Evolutionary conservation across 768 basidiomycete genomes (phyloP), one percentile per base, ranked within the genome.

Genomic region (Leccinum imitatum): DNA sequence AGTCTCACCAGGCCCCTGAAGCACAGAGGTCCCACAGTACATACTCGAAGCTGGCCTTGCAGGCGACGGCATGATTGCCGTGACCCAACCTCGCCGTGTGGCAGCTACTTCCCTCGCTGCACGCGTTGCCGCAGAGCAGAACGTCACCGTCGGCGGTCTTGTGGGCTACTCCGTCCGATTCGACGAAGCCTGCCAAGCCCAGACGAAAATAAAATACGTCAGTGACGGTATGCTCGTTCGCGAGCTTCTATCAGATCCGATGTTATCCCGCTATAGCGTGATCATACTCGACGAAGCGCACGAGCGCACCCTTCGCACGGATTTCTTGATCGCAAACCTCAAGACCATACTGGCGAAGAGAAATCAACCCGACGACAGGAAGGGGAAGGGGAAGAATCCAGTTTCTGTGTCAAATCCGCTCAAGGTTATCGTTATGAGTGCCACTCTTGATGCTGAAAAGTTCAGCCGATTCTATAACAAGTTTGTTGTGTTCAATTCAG

Each of bases 201-300:
- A 84, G 2, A 99, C 97, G 4, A 84, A 87, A 52, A 90, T 98
- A 75, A 98, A 98, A 76, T 99, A 94, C 70, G 82, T 97, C 75
- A 98, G 95, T 57, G 97, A 99, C 67, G 97, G 97, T 63, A 98
- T 98, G 91, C 87, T 98, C 64, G 89, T 95, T 47, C 85, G 95
- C 47, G 97, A 99, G 79, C 83, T 95, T 53, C 81, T 95, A 61
- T 84, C 83, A 47, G 93, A 95, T 70, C 79, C 85, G 15, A 71
- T 89, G 33, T 79, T 98, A 50, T 86, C 85, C 56, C 81, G 81
- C 59, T 99, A 98, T 75, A 90, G 90, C 69, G 85, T 95, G 31
- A 80, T 99, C 55, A 81, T 98, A 58, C 87, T 99, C 47, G 97
- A 99, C 67, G 97, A 99, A 73, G 97, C 97, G 0, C 97, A 99